Evolutionary conservation across 768 basidiomycete species (phyloP).

Genomic region (Tulasnella calospora): DNA sequence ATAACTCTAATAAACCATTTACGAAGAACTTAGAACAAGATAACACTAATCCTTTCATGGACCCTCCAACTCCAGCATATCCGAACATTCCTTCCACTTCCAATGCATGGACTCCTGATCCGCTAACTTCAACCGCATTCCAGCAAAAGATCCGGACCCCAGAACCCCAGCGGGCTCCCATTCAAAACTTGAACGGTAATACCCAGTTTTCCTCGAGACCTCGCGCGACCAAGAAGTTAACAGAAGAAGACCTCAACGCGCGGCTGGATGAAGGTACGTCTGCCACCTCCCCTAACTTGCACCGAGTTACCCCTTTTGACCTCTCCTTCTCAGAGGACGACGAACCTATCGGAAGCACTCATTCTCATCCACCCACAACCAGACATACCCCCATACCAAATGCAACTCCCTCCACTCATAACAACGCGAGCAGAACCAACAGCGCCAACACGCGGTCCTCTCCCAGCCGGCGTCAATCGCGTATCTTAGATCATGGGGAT

Average conservation of each 20-base stretch:
- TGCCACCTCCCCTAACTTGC: not conserved
- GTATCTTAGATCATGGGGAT: not conserved
- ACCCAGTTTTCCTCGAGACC: not conserved
- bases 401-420: not conserved
- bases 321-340: not conserved
- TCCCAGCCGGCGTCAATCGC: not conserved
- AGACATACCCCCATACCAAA: not conserved
- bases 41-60: not conserved
- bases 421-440: not conserved
- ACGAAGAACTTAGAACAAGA: not conserved
- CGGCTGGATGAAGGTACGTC: not conserved
- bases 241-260: not conserved
- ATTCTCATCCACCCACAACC: not conserved
- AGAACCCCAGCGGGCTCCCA: not conserved
- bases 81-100: not conserved
- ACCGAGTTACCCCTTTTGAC: not conserved
- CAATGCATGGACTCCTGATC: not conserved
- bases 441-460: not conserved
- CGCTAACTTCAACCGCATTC: not conserved
- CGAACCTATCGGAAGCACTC: not conserved
- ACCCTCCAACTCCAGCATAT: not conserved
- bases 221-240: not conserved
- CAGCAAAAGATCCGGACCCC: not conserved
- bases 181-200: not conserved
- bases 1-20: not conserved